A percentile compares a stretch with the other conserved stretches of the same genome.
phyloP scores from a whole-genome alignment of 768 basidiomycete genomes.

The Kwoniella sp. region DNA sequence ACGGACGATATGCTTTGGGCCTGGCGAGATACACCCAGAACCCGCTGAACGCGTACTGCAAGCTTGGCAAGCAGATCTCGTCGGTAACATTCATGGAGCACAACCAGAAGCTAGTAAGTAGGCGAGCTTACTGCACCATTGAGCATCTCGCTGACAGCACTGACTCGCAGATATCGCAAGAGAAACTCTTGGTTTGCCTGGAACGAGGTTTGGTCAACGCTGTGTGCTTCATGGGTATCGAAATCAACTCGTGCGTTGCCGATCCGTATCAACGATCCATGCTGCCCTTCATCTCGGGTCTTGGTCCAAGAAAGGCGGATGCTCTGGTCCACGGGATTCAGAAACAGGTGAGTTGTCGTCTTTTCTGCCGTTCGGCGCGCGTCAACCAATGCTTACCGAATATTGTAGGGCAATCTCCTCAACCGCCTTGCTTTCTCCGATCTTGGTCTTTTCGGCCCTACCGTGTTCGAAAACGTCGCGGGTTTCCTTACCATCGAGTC shows the following conservation, averaged over 20 bases:
- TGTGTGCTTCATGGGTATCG: slow-evolving; percentile 89
- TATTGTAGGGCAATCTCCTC: slow-evolving; percentile 77
- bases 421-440: slow-evolving; percentile 89
- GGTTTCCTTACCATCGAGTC: slow-evolving; percentile 65
- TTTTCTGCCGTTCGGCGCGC: background rate
- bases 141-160: background rate
- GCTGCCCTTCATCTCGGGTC: slow-evolving; percentile 85
- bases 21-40: slow-evolving; percentile 90
- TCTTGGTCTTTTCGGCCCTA: slow-evolving; percentile 74
- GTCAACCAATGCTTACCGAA: background rate
- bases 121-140: slow-evolving; percentile 9
- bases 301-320: slow-evolving; percentile 93
- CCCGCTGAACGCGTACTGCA: slow-evolving; percentile 91
- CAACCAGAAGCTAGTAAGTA: slow-evolving; percentile 77
- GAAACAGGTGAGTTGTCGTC: slow-evolving; percentile 64
- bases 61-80: slow-evolving; percentile 79
- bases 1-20: slow-evolving; percentile 89
- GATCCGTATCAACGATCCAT: slow-evolving; percentile 86
- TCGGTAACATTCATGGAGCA: slow-evolving; percentile 83
- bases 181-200: slow-evolving; percentile 76
- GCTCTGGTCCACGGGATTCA: slow-evolving; percentile 73
- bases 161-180: slow-evolving; percentile 72
- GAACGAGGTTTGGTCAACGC: slow-evolving; percentile 88
- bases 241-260: slow-evolving; percentile 88
- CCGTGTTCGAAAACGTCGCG: slow-evolving; percentile 90